Conservation (phyloP, 2,329 filamentous ascomycete genomes). For the Claviceps humidiphila region DNA sequence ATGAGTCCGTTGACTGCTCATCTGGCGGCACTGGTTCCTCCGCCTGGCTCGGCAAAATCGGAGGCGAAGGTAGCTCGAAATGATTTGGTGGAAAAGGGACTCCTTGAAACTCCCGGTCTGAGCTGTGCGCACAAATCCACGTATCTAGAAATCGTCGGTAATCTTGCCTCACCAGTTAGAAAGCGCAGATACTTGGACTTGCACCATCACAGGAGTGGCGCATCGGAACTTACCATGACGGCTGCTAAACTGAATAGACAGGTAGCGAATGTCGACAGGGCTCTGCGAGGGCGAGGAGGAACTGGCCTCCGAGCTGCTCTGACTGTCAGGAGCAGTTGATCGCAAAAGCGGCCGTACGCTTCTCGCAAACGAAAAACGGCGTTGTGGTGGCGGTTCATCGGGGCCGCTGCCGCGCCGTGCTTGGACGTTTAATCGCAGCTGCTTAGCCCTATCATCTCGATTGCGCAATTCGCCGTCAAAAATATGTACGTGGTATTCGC, state of each 20-base stretch:
- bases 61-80: constrained; percentile 33
- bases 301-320: constrained; percentile 11
- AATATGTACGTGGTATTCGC: constrained; percentile 33
- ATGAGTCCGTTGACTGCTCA: constrained; percentile 1
- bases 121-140: constrained; percentile 32
- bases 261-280: constrained; percentile 30
- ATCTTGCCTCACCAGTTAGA: constrained; percentile 17
- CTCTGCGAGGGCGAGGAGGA: constrained; percentile 10
- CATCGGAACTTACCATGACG: constrained; percentile 25
- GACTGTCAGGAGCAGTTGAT: constrained; percentile 14
- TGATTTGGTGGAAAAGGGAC: constrained; percentile 32
- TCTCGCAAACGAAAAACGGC: constrained; percentile 30
- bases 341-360: constrained; percentile 27
- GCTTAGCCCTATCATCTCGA: constrained; percentile 31
- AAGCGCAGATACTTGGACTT: not conserved
- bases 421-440: constrained; percentile 29
- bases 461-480: constrained; percentile 34
- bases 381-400: constrained; percentile 21
- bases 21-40: constrained; percentile 3
- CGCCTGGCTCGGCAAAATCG: constrained; percentile 23
- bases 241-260: constrained; percentile 36
- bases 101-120: constrained; percentile 32
- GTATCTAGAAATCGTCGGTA: constrained; percentile 32
- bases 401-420: constrained; percentile 28
- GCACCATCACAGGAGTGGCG: not conserved